Evolutionary conservation across 164 flowering plant genomes (phyloP).

Genomic region (Kingdonia uniflora): DNA sequence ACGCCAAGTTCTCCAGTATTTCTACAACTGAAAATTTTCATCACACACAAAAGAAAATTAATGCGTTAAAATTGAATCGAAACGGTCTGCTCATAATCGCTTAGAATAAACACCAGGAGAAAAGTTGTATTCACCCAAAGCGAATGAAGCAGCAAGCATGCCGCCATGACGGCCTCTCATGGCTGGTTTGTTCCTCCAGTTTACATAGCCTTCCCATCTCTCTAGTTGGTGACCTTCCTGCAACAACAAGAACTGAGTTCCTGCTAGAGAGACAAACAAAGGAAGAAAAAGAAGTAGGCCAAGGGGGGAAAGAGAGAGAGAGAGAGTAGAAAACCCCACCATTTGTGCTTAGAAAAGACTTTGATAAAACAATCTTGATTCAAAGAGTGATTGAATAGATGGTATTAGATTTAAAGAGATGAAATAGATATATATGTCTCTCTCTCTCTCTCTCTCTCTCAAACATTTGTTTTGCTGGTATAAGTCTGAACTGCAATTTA

Average conservation of each 20-base stretch:
- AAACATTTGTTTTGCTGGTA: no score
- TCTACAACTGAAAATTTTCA: conserved; percentile 42
- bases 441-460: no score
- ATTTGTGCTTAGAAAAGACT: no score
- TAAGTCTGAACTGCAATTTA: no score
- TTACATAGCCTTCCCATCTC: conserved; percentile 60
- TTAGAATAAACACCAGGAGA: not conserved
- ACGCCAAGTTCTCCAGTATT: conserved; percentile 75
- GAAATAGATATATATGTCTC: no score
- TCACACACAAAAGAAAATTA: not conserved
- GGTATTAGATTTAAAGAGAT: no score
- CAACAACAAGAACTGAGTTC: not conserved
- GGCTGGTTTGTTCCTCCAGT: conserved; percentile 67
- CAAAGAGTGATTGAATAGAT: no score
- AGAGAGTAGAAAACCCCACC: no score
- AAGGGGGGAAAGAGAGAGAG: no score
- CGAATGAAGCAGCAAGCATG: conserved; percentile 64
- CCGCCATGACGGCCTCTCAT: conserved; percentile 68
- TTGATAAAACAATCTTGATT: no score
- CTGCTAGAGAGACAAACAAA: not conserved
- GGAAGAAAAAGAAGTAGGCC: not conserved
- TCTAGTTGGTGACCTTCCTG: conserved; percentile 29
- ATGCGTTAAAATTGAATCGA: no score
- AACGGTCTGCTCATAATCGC: not conserved
- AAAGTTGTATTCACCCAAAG: conserved; percentile 32